phyloP scores from a whole-genome alignment of 331 rosid genomes.

The Quercus phellos region DNA sequence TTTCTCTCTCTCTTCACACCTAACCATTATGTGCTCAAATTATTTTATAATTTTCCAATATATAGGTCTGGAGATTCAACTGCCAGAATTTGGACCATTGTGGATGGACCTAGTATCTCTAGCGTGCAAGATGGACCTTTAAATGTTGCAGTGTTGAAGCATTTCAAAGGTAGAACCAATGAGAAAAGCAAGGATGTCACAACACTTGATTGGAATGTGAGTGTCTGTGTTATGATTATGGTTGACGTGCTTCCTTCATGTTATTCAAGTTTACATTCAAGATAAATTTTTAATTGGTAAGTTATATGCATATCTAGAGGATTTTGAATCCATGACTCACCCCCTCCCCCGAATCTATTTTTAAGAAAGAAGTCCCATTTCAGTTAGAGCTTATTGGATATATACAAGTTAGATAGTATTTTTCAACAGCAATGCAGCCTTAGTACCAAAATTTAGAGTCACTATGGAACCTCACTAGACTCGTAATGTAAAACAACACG shows the following conservation, averaged over 20 bases:
- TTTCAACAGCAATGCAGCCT: no score
- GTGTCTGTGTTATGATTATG: conserved; percentile 7
- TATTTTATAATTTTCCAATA: background rate
- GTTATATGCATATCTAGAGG: no score
- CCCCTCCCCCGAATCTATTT: no score
- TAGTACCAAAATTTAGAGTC: no score
- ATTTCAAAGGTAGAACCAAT: conserved; percentile 37
- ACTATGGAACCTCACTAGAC: no score
- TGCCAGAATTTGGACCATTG: conserved; percentile 41
- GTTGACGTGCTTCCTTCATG: background rate
- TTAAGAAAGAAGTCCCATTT: no score
- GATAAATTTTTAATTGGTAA: background rate
- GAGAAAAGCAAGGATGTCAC: conserved; percentile 46
- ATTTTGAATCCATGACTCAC: no score
- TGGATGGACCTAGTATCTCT: conserved; percentile 28
- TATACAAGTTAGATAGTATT: no score
- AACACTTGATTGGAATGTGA: conserved; percentile 49
- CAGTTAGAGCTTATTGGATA: no score
- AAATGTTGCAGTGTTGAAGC: conserved; percentile 32
- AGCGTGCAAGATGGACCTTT: conserved; percentile 13
- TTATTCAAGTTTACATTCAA: background rate
- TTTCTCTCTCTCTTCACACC: background rate
- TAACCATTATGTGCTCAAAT: background rate
- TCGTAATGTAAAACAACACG: no score
- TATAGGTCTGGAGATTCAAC: conserved; percentile 48